Evolutionary conservation across 768 basidiomycete genomes (phyloP).

Genomic region (Suillus weaverae): DNA sequence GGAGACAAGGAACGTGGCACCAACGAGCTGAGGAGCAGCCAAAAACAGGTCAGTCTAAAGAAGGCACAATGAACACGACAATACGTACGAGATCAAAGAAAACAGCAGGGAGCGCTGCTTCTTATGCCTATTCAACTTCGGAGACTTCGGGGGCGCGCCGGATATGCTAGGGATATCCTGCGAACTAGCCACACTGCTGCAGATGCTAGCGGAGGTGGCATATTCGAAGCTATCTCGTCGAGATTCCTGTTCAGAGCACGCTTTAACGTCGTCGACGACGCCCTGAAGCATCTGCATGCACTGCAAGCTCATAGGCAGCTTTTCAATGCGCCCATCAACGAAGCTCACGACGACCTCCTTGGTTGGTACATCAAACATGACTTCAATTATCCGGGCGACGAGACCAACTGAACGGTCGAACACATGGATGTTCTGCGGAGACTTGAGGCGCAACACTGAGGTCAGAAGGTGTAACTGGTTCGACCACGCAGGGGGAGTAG

Average conservation of each 20-base stretch:
- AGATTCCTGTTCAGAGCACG: conserved; percentile 40
- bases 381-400: conserved; percentile 53
- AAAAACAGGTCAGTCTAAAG: conserved; percentile 8
- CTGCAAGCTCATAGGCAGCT: conserved; percentile 45
- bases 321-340: conserved; percentile 52
- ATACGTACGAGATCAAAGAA: conserved; percentile 61
- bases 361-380: conserved; percentile 58
- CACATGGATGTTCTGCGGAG: conserved; percentile 52
- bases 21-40: conserved; percentile 21
- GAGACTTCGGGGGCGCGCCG: conserved; percentile 24
- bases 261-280: conserved; percentile 54
- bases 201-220: conserved; percentile 23
- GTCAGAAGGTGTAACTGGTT: conserved; percentile 51
- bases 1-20: conserved; percentile 34
- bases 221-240: conserved; percentile 32
- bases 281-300: conserved; percentile 48
- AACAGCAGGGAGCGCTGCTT: conserved; percentile 71
- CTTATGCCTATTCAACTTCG: conserved; percentile 54
- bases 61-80: conserved; percentile 8
- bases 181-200: conserved; percentile 16
- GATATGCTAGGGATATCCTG: conserved; percentile 16
- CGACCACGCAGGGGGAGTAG: conserved; percentile 52
- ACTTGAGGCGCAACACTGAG: conserved; percentile 50
- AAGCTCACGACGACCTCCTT: conserved; percentile 53
- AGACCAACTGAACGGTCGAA: conserved; percentile 63